These are phyloP conservation scores for Setomelanomma holmii DNA, from an alignment of 2,329 filamentous ascomycete genomes.

Conservation along the genomic window DNA sequence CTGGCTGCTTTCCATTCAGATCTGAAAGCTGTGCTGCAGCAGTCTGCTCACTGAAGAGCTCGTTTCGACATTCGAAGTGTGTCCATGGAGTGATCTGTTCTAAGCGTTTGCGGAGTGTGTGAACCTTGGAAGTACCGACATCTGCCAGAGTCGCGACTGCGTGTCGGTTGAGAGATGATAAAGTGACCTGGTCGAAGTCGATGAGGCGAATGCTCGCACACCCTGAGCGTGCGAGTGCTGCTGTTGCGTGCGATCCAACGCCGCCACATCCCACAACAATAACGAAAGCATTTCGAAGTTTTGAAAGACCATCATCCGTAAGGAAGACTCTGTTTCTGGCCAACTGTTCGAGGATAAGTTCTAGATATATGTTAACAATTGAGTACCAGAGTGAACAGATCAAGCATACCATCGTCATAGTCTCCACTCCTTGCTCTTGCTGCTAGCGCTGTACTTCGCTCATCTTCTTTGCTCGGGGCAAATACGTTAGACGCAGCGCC, in stretches of 20 bases:
- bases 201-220: conserved; percentile 87
- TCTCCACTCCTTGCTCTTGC: conserved; percentile 67
- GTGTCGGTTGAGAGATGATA: conserved; percentile 94
- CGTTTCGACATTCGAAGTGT: conserved; percentile 82
- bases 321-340: conserved; percentile 93
- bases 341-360: conserved; percentile 91
- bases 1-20: conserved; percentile 73
- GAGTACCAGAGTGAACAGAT: background rate
- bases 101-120: conserved; percentile 78
- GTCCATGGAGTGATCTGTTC: conserved; percentile 92
- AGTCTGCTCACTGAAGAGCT: conserved; percentile 76
- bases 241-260: conserved; percentile 89
- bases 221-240: conserved; percentile 86
- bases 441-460: conserved; percentile 64
- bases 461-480: conserved; percentile 60
- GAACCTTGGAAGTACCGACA: conserved; percentile 90
- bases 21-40: conserved; percentile 72
- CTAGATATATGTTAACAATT: conserved; percentile 50
- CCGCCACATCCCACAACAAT: conserved; percentile 93
- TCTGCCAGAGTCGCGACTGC: conserved; percentile 93
- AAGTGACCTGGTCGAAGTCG: conserved; percentile 96
- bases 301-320: conserved; percentile 77
- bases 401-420: conserved; percentile 65
- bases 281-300: conserved; percentile 81
- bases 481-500: conserved; percentile 60